These are phyloP conservation scores for Metarhizium brunneum DNA, from an alignment of 2,329 filamentous ascomycete species.

Conservation along the genomic window DNA sequence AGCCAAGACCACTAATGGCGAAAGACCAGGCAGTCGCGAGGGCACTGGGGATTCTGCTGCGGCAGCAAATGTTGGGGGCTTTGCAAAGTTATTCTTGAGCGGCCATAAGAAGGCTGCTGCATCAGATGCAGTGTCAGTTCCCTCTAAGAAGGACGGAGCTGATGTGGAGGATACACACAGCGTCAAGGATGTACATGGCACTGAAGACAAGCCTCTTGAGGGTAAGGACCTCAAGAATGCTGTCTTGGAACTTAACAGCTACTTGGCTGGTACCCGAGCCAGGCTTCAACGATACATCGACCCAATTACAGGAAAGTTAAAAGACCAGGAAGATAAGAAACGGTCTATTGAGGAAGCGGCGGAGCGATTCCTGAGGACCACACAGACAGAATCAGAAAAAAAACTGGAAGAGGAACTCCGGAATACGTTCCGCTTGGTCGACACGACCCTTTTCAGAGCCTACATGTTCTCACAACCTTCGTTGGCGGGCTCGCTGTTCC, in stretches of 20 bases:
- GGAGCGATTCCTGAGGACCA: slow-evolving; percentile 44
- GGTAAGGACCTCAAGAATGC: slow-evolving; percentile 79
- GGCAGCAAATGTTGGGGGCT: slow-evolving; percentile 33
- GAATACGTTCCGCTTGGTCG: slow-evolving; percentile 73
- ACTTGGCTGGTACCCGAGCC: slow-evolving; percentile 75
- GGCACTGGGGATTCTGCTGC: slow-evolving; percentile 16
- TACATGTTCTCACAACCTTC: slow-evolving; percentile 90
- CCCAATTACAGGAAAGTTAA: slow-evolving; percentile 52
- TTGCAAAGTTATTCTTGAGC: slow-evolving; percentile 45
- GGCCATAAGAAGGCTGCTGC: slow-evolving; percentile 35
- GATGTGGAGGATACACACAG: slow-evolving; percentile 49
- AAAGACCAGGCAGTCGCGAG: slow-evolving; percentile 18
- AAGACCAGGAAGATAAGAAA: slow-evolving; percentile 35
- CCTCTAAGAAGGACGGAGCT: slow-evolving; percentile 45
- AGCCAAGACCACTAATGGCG: slow-evolving; percentile 18
- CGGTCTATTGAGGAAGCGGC: slow-evolving; percentile 40
- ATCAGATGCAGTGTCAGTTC: slow-evolving; percentile 49
- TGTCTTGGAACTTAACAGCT: slow-evolving; percentile 74
- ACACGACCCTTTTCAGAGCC: slow-evolving; percentile 87
- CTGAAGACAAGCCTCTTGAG: slow-evolving; percentile 48
- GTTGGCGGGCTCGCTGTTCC: slow-evolving; percentile 81
- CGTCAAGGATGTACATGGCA: slow-evolving; percentile 28
- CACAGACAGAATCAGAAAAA: slow-evolving; percentile 38
- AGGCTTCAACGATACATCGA: slow-evolving; percentile 54
- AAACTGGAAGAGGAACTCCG: slow-evolving; percentile 64